Evolutionary conservation across 331 rosid genomes (phyloP).

Genomic region (Malus hybrid): DNA sequence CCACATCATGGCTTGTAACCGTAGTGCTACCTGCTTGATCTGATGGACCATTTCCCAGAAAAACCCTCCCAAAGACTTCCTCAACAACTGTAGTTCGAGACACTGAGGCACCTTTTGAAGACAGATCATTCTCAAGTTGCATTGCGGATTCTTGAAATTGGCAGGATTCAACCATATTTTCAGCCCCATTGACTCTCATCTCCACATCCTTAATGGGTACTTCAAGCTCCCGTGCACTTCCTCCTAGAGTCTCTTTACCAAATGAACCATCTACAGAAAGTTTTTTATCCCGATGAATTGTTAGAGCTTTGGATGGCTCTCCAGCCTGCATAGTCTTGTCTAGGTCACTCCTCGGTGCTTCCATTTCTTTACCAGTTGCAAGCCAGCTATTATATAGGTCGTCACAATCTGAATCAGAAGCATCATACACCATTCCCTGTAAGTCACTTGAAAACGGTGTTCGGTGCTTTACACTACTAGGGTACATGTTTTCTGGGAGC

Average conservation of each 20-base stretch:
- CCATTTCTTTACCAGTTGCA: conserved; percentile 30
- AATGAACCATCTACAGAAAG: conserved; percentile 8
- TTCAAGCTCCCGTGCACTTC: conserved; percentile 12
- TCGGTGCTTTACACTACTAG: conserved; percentile 14
- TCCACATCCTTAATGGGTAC: conserved; percentile 24
- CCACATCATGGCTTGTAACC: conserved; percentile 16
- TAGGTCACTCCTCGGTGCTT: conserved; percentile 19
- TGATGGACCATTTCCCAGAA: conserved; percentile 11
- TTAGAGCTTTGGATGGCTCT: conserved; percentile 21
- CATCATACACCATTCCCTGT: conserved; percentile 17
- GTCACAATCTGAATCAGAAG: conserved; percentile 36
- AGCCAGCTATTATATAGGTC: conserved; percentile 36
- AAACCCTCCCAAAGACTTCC: conserved; percentile 15
- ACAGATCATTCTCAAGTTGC: conserved; percentile 20
- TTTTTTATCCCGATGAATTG: conserved; percentile 16
- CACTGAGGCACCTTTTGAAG: conserved; percentile 6
- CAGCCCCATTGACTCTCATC: conserved; percentile 22
- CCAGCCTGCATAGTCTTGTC: conserved; percentile 12
- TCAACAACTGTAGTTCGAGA: conserved; percentile 7
- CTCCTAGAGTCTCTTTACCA: conserved; percentile 20
- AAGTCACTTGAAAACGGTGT: conserved; percentile 26
- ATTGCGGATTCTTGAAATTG: conserved; percentile 9
- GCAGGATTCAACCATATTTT: conserved; percentile 16
- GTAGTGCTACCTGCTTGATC: conserved; percentile 19
- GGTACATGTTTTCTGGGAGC: conserved; percentile 23